Base-by-base conservation (phyloP, 2,329 filamentous ascomycete genomes). In the Didymella keratinophila region DNA sequence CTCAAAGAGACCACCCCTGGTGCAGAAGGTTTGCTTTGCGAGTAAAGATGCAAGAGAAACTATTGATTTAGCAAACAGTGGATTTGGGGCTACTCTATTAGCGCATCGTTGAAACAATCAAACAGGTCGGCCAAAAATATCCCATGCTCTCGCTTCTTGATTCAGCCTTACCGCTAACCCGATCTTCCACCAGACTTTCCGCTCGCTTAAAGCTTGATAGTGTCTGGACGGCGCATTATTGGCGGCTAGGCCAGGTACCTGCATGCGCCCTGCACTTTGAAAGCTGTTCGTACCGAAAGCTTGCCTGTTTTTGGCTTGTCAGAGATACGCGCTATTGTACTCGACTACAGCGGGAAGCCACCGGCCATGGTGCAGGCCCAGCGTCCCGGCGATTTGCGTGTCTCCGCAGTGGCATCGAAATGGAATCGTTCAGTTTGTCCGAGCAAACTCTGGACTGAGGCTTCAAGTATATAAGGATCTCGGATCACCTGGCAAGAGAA, bases 41-140 rank as follows among this genome's bases (percentile, higher is more conserved):
- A 45, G 41, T 27, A 28, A 45, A 53, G 46, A 45, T 48, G 55
- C 34, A 42, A 52, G 28, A 36, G 25, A 9, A 16, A 57, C 56
- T 65, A 65, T 64, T 41, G 61, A 60, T 43, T 58, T 58, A 50
- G 49, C 48, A 58, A 64, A 61, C 61, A 55, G 55, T 52, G 54
- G 56, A 27, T 55, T 25, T 41, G 7, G 25, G 32, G 27, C 59
- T 62, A 64, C n/a, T 14, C 2, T 11, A 12, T 32, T 60, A 58
- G 62, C 36, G 49, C 46, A 16, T 4, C 42, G 23, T 9, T 54
- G 52, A 58, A 64, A 58, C 57, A 12, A 14, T 23, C 34, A 59
- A 23, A 55, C 12, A 54, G 43, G 30, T 48, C 23, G 42, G 25
- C 43, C 54, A 62, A 62, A 64, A 64, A 61, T 60, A 59, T 46